phyloP scores from a whole-genome alignment of 108 stramenopile genomes.

The Pseudonitzschia delicatissima region DNA sequence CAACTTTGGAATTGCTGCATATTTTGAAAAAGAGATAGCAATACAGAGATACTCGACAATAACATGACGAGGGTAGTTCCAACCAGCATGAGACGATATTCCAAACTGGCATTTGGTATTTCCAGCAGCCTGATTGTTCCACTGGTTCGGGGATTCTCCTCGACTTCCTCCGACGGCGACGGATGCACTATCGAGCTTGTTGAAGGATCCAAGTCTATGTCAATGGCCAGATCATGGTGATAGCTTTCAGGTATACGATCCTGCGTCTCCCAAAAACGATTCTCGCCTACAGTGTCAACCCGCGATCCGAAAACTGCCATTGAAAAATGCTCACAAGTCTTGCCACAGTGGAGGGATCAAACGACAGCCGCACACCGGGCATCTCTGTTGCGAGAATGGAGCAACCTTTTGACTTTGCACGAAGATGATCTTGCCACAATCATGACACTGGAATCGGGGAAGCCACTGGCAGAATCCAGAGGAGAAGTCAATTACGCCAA shows the following conservation, averaged over 20 bases:
- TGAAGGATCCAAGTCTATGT: constrained; percentile 21
- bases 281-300: constrained; percentile 10
- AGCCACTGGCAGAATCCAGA: constrained; percentile 82
- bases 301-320: constrained; percentile 4
- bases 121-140: constrained; percentile 1
- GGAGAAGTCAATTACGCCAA: constrained; percentile 88
- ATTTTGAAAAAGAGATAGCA: not conserved
- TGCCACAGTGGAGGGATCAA: constrained; percentile 57
- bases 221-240: constrained; percentile 13
- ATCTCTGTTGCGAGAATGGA: constrained; percentile 46
- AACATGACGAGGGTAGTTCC: too few species aligned
- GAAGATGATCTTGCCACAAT: constrained; percentile 62
- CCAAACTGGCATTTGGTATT: constrained; percentile 2
- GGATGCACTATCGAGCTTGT: not conserved
- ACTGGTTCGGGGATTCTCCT: not conserved
- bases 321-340: constrained; percentile 10
- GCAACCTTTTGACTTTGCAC: constrained; percentile 48
- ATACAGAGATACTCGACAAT: too few species aligned
- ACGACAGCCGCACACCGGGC: constrained; percentile 62
- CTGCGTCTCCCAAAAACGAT: constrained; percentile 14
- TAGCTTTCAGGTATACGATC: constrained; percentile 19
- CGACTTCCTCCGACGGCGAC: not conserved
- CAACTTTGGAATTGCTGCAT: not conserved
- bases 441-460: constrained; percentile 95
- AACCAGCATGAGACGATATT: not conserved